Base-by-base conservation (phyloP, 2,329 filamentous ascomycete species). In the Cadophora luteo-olivacea region DNA sequence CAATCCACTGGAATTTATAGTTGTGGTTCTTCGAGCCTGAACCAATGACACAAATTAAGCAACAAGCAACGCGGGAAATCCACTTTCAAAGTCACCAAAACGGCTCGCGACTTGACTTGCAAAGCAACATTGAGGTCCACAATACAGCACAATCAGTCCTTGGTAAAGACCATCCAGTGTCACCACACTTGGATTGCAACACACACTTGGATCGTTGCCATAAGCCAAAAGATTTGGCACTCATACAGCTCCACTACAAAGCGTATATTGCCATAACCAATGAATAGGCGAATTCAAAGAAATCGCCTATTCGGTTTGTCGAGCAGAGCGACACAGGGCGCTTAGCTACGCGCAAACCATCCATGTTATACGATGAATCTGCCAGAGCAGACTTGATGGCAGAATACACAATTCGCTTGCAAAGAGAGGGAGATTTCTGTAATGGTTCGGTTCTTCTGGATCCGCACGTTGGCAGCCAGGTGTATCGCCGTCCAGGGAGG, bases 201-300 rank as follows among this genome's bases (percentile, higher is more conserved):
- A 32, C 25, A 11, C 3, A 25, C 19, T 24, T 22, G 36, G 4
- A 29, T 22, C 19, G 12, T 41, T 6, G 19, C 22, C 33, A 3
- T 41, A 29, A 24, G 12, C 19, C 29, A 8, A 5, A 7, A 24
- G 55, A n/a, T 12, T 12, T 52, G n/a, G 32, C 19, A 52, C 11
- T 16, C 22, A n/a, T 29, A 54, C 32, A 64, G 22, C 32, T 64
- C 61, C 48, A n/a, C 61, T 41, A 54, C 19, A 36, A 49, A 64
- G 32, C 61, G n/a, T n/a, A 36, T 54, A n/a, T 36, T 38, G 25
- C 48, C 48, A 7, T n/a, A 32, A 19, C 33, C 12, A 11, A 4
- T 36, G 45, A 16, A n/a, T 22, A 32, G 38, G 32, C 32, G 49
- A 19, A 19, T 41, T 24, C 22, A n/a, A 29, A 1, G 24, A n/a